Evolutionary conservation across 1,284 basidiomycete genomes (phyloP).

Genomic region (Papiliotrema flavescens): DNA sequence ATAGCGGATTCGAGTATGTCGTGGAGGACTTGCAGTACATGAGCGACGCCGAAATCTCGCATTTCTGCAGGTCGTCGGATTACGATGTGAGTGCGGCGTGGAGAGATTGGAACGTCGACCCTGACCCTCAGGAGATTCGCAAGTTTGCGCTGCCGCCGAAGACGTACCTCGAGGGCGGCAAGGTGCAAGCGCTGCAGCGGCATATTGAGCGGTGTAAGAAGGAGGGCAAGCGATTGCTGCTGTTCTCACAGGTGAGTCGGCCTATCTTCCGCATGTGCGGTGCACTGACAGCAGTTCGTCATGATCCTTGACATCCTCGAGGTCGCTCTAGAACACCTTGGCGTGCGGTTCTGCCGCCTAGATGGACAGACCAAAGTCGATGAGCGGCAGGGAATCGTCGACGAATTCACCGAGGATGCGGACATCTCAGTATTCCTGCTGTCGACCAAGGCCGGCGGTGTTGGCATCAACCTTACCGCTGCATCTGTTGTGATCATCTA

Average conservation of each 20-base stretch:
- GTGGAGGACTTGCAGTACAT: constrained; percentile 89
- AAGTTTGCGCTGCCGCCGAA: constrained; percentile 71
- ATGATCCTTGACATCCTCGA: constrained; percentile 92
- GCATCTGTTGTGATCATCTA: constrained; percentile 94
- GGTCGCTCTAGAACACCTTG: constrained; percentile 71
- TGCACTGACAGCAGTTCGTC: constrained; percentile 63
- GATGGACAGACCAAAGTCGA: constrained; percentile 94
- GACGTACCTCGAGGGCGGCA: constrained; percentile 86
- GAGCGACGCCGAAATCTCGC: constrained; percentile 89
- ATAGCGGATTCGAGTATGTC: constrained; percentile 72
- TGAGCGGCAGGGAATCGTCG: constrained; percentile 86
- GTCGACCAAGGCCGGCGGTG: constrained; percentile 84
- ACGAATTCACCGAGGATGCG: constrained; percentile 92
- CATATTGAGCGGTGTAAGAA: constrained; percentile 67
- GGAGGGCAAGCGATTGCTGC: constrained; percentile 76
- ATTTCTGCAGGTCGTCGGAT: constrained; percentile 62
- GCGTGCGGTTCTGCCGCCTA: constrained; percentile 78
- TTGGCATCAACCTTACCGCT: constrained; percentile 79
- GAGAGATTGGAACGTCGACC: background rate
- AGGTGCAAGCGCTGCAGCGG: constrained; percentile 69
- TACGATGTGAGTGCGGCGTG: constrained; percentile 63
- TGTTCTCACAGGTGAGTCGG: constrained; percentile 79
- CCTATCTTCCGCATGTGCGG: background rate
- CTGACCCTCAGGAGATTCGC: constrained; percentile 61
- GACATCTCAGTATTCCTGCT: constrained; percentile 90